Base-by-base conservation (phyloP, 768 basidiomycete genomes). In the Mycena epipterygia region DNA sequence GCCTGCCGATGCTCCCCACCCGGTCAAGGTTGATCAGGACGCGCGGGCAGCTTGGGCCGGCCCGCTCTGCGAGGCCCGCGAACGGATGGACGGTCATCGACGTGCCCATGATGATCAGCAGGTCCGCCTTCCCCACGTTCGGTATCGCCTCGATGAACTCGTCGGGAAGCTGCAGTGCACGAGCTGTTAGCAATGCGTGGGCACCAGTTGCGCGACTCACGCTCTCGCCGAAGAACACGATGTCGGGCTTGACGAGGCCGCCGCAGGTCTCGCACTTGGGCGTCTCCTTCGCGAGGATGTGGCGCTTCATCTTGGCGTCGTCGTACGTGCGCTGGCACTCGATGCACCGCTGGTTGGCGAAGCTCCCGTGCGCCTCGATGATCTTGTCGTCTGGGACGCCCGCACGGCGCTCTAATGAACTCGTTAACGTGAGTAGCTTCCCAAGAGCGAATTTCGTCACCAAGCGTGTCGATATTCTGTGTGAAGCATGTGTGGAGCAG, bases 311-410 rank as follows among this genome's bases (percentile, higher is more conserved):
- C 76, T 89, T 88, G 8, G 87, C 88, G 56, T 87, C 88, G 44
- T 91, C 89, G 70, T 87, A 95, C 0, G 84, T 76, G 2, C 78
- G 76, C 51, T 84, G 71, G 79, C 98, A 99, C 9, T 89, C 83
- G 19, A 98, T 89, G 73, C 98, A 99, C 59, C 89, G 85, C 63
- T 97, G 94, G 2, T 85, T 79, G 0, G 97, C 97, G 74, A 99
- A 99, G 73, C 94, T 96, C 3, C 97, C 98, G 76, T 99, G 98
- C 0, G 98, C 98, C 82, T 99, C 97, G 55, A 99, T 86, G 69
- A 99, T 91, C 78, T 90, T 90, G 35, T 88, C 81, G 1, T 80
- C 85, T 0, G 93, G 90, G 0, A 98, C 87, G 7, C 95, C 95
- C 0, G 95, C 95, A 7, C 90, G 86, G 2, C 94, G 88, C 77